A percentile compares a stretch with the other conserved stretches of the same genome.
These are phyloP conservation scores for Hemileccinum rubropunctum DNA, from an alignment of 768 basidiomycete genomes.

Conservation along the genomic window DNA sequence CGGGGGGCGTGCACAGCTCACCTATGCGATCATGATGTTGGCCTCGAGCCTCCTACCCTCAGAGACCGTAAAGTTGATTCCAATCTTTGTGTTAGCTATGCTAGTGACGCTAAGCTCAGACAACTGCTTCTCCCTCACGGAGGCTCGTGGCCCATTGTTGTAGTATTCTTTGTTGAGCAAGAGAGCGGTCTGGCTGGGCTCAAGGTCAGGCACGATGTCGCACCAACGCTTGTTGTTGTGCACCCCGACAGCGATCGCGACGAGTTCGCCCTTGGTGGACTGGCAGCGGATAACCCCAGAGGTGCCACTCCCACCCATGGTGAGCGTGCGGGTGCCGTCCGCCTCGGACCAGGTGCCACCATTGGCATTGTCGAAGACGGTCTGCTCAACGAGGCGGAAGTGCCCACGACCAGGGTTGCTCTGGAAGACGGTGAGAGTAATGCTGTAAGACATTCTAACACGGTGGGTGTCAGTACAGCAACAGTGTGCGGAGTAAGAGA, in stretches of 20 bases:
- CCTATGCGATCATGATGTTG: too few relatives aligned
- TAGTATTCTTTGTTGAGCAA: conserved; percentile 32
- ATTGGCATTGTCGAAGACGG: conserved; percentile 5
- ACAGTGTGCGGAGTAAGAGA: neutral
- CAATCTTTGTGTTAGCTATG: conserved; percentile 1
- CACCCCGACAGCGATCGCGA: conserved; percentile 35
- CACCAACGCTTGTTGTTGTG: conserved; percentile 39
- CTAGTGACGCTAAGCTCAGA: conserved; percentile 4
- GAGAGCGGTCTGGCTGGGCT: conserved; percentile 20
- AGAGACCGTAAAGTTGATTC: neutral
- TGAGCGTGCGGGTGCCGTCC: conserved; percentile 25
- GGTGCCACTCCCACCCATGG: conserved; percentile 38
- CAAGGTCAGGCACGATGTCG: conserved; percentile 36
- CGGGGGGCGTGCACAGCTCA: too few relatives aligned
- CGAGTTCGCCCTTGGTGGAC: conserved; percentile 25
- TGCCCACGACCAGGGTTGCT: conserved; percentile 1
- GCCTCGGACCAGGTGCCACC: conserved; percentile 30
- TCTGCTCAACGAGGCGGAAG: conserved; percentile 5
- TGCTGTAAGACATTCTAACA: conserved; percentile 8
- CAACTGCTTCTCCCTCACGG: conserved; percentile 9
- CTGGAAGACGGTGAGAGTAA: conserved; percentile 1
- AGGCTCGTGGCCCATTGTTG: conserved; percentile 2
- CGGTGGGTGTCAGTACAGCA: neutral
- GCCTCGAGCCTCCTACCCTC: conserved; percentile 6
- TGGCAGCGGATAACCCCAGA: conserved; percentile 37